Base-by-base conservation (phyloP, 2,329 filamentous ascomycete genomes). In the Hypocrella siamensis region DNA sequence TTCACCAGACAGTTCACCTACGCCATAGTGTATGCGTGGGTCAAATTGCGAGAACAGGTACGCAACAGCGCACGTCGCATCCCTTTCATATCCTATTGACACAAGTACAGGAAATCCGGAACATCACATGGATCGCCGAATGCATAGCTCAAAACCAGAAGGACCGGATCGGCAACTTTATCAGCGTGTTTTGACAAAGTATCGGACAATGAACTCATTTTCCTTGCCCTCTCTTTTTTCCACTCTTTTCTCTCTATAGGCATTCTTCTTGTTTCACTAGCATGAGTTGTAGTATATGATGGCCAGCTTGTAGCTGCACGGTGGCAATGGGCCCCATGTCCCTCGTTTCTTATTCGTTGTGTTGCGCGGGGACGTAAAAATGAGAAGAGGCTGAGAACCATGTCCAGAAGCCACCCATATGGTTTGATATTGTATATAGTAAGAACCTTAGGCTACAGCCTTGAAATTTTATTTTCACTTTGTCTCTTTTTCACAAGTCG, bases 71-170 rank as follows among this genome's bases (percentile, higher is more conserved):
- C 7, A 7, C 25, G 9, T 26, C 4, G 15, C 25, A 26, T 14
- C 12, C 21, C 21, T 9, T 24, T 8, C 21, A 12, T 7, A 14
- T 12, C 10, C 15, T 32, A 33, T 51, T 60, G 47, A 66, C 47
- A 17, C 26, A 4, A 15, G 4, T 15, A 6, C 39, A 96, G 86
- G 90, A 98, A 79, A 94, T 96, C 47, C 81, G 90, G 42, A 98
- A 98, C 60, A 93, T 98, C 50, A 96, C 90, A 31, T 98, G 90
- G 90, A 98, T 98, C 56, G 80, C 90, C 16, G 90, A 98, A 60
- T 98, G 90, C 62, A 98, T 98, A 70, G 90, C 90, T 34, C 90
- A 98, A 61, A 94, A 93, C 65, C 90, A 98, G 61, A 98, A 98
- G 65, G 90, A 98, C 58, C 75, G 90, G 52, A 96, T 98, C 54